Base-by-base conservation (phyloP, 495 filamentous ascomycete species). In the Niebla homalea region DNA sequence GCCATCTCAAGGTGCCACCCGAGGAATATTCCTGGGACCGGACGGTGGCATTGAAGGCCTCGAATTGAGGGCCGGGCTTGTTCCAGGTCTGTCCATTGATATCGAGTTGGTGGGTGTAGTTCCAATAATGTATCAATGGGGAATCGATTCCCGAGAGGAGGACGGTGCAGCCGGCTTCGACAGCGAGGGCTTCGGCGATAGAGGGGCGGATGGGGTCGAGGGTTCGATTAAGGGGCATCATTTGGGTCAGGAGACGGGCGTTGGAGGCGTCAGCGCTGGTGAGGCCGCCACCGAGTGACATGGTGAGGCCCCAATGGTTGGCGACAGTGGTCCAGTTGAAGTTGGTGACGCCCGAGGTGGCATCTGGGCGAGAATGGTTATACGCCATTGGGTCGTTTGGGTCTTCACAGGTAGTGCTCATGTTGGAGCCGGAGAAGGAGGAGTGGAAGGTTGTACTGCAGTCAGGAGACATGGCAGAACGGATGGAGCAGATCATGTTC, bases 381-480 rank as follows among this genome's bases (percentile, higher is more conserved):
- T 80, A 85, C n/a, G 72, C 67, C 15, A 76, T 60, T 0, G 53
- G 15, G 50, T 84, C 72, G 5, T 53, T 26, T 0, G 61, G 52
- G 43, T 81, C 68, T 37, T 85, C 75, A 62, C 84, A 89, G 45
- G 70, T 56, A 0, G 78, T 67, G 3, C 53, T 62, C 52, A 87
- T 66, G 8, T 62, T 56, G 0, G 72, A 74, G 0, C 81, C 82
- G 20, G 57, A 75, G 1, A 68, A 70, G 0, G 74, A 75, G 1
- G 77, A 73, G 43, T 72, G 68, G 63, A 84, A 86, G 0, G 57
- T 59, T 0, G 84, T 83, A 0, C 74, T 79, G 60, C 85, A 89
- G 21, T 68, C 60, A 0, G 76, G 69, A 0, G 77, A 73, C 18
- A 74, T 57, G 55, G 76, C 76, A 0, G 72, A 79, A 36, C 70